These are phyloP conservation scores for Clitopilus hobsonii DNA, from an alignment of 768 basidiomycete genomes.

Conservation along the genomic window DNA sequence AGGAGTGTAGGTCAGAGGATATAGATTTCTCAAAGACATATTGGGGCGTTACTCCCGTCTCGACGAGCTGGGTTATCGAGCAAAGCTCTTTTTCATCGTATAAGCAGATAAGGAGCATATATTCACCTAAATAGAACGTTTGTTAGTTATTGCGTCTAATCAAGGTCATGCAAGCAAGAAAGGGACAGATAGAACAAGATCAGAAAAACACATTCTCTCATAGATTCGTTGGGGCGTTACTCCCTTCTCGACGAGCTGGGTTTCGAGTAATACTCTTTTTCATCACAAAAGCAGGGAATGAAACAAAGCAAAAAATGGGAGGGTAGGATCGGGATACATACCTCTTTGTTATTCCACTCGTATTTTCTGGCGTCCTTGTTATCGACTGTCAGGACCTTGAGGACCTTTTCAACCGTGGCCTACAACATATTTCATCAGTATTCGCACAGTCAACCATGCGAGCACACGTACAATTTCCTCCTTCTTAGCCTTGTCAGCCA, in stretches of 20 bases:
- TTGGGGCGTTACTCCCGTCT: slow-evolving; percentile 80
- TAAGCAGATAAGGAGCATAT: not conserved
- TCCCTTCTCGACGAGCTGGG: slow-evolving; percentile 96
- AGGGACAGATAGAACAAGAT: slow-evolving; percentile 13
- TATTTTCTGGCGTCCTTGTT: slow-evolving; percentile 88
- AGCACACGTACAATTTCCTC: slow-evolving; percentile 76
- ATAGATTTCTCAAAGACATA: slow-evolving; percentile 55
- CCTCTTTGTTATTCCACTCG: slow-evolving; percentile 98
- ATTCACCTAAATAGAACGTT: slow-evolving; percentile 1
- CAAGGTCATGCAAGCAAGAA: slow-evolving; percentile 3
- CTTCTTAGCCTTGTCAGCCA: slow-evolving; percentile 94
- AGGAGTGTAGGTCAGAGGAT: slow-evolving; percentile 25
- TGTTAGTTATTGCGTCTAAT: slow-evolving; percentile 11
- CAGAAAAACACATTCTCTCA: slow-evolving; percentile 58
- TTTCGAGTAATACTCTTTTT: slow-evolving; percentile 88
- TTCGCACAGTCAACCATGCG: not conserved
- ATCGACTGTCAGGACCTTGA: slow-evolving; percentile 73
- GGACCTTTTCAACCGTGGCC: slow-evolving; percentile 84
- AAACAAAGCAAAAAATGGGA: not conserved
- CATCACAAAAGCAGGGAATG: slow-evolving; percentile 32
- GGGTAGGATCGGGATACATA: slow-evolving; percentile 26
- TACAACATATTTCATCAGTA: slow-evolving; percentile 19
- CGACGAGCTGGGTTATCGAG: slow-evolving; percentile 89
- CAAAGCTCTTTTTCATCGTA: slow-evolving; percentile 74
- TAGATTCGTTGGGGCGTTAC: slow-evolving; percentile 76